phyloP scores from a whole-genome alignment of 306 rosid genomes.

The Trifolium dubium region DNA sequence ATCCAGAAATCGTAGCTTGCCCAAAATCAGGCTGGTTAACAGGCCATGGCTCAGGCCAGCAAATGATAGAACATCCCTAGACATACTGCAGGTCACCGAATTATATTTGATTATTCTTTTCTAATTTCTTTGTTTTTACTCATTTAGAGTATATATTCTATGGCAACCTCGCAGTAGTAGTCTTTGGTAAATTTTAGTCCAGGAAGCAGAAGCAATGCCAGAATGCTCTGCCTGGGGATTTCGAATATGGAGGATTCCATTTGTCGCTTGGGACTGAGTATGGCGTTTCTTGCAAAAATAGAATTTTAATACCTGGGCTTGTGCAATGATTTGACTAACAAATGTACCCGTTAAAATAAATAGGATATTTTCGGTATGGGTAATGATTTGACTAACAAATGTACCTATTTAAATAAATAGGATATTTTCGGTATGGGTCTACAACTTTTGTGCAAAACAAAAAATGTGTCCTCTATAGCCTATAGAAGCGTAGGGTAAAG shows the following conservation, averaged over 20 bases:
- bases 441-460: not conserved
- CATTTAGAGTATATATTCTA: conserved; percentile 4
- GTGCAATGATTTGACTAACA: not conserved
- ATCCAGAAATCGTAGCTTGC: conserved; percentile 8
- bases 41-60: conserved; percentile 16
- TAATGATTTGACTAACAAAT: conserved; percentile 4
- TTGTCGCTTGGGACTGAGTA: not conserved
- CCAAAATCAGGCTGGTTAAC: conserved; percentile 22
- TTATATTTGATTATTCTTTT: conserved; percentile 9
- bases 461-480: not conserved
- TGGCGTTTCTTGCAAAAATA: not conserved
- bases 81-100: conserved; percentile 3
- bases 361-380: no score
- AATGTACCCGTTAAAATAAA: no score
- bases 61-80: conserved; percentile 10
- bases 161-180: conserved; percentile 4
- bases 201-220: conserved; percentile 3
- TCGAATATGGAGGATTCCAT: conserved; percentile 30
- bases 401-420: not conserved
- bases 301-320: not conserved
- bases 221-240: conserved; percentile 12
- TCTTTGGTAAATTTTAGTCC: conserved; percentile 13
- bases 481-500: not conserved
- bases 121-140: not conserved
- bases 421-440: not conserved